Evolutionary conservation across 2,329 filamentous ascomycete species (phyloP), one percentile per base, ranked within the genome.

Genomic region (Sporothrix humicola): DNA sequence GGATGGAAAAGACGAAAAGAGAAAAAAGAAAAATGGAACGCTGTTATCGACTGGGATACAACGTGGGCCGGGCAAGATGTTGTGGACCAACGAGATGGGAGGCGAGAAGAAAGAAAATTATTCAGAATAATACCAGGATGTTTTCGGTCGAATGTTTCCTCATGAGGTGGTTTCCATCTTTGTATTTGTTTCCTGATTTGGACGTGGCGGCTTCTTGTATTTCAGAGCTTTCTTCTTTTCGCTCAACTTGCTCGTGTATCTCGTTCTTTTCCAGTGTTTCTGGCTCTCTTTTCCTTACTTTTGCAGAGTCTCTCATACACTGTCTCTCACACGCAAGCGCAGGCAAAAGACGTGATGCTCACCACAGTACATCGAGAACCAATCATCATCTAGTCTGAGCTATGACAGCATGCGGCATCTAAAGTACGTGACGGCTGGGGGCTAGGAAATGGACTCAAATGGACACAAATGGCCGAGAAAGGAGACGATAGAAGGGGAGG

Each of bases 401-500:
- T 26, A 71, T 71, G 69, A 71, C 69, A 71, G 54, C n/a, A 71
- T 71, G 42, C 31, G n/a, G 13, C 54, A 59, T 71, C 54, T 54
- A 71, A 59, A 59, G 54, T 71, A 71, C 69, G 69, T 71, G 69
- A 71, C 69, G 37, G 37, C 68, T 58, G 65, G 48, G 65, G 26
- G 48, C 20, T 54, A 42, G 12, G 5, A 50, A 54, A 48, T 20
- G n/a, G 9, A 46, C 3, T 46, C 37, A 63, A 37, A 42, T 23
- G 13, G n/a, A 46, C n/a, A 63, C 8, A 63, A 52, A 3, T 5
- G 26, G 15, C 46, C 46, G 20, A 48, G 20, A 42, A 23, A 69
- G 23, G 46, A 37, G 42, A 42, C 17, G 15, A 31, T 17, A 15
- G 42, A 50, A 48, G 1, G 23, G 23, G 23, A 26, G 23, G 23